These are phyloP conservation scores for Patellifolia procumbens DNA, from an alignment of 179 eudicot genomes.

Conservation along the genomic window DNA sequence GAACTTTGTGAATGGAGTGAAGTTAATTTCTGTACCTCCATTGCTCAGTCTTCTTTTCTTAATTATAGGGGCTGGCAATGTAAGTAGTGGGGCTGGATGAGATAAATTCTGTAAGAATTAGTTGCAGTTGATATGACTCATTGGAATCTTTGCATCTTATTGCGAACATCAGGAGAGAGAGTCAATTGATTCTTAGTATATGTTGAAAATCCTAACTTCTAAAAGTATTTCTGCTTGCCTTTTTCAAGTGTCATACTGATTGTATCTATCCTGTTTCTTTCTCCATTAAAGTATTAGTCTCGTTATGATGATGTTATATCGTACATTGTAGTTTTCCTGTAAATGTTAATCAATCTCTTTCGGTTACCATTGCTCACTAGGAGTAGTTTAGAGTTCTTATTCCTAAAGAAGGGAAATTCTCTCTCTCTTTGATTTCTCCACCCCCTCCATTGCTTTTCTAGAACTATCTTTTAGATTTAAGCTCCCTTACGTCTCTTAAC, in stretches of 20 bases:
- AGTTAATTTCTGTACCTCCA: neutral
- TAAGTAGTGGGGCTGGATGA: neutral
- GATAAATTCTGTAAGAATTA: neutral
- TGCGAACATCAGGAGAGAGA: neutral
- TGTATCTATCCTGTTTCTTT: neutral
- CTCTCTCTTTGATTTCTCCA: too few species aligned
- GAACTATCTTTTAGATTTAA: too few species aligned
- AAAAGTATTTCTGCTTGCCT: neutral
- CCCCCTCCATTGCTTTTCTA: too few species aligned
- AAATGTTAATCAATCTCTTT: too few species aligned
- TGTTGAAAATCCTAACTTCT: neutral
- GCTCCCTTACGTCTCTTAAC: too few species aligned
- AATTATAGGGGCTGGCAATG: neutral
- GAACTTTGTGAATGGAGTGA: neutral
- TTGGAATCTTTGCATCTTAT: neutral
- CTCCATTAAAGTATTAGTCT: neutral
- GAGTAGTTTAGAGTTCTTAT: too few species aligned
- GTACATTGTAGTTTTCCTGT: too few species aligned
- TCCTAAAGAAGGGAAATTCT: too few species aligned
- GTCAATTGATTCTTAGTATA: neutral
- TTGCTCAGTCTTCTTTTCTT: neutral
- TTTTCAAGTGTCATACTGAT: neutral
- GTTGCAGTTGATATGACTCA: neutral
- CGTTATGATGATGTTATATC: too few species aligned
- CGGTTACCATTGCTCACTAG: too few species aligned